Evolutionary conservation across 495 filamentous ascomycete genomes (phyloP).

Genomic region (Parathielavia appendiculata): DNA sequence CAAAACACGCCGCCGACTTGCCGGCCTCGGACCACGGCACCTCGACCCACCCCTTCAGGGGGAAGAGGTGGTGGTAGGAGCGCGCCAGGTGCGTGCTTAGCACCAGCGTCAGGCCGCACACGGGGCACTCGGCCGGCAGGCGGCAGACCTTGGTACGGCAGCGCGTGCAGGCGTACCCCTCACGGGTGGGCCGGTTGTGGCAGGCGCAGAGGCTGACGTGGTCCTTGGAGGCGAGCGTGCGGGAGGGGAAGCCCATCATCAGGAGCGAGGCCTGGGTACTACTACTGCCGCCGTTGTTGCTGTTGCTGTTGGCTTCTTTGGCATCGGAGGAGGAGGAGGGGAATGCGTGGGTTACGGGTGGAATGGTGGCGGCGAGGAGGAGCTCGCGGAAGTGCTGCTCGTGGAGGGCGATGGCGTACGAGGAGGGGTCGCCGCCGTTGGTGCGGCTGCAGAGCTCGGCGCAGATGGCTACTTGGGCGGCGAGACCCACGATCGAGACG

Average conservation of each 20-base stretch:
- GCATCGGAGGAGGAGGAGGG: background rate
- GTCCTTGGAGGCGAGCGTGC: constrained; percentile 67
- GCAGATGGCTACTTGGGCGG: constrained; percentile 89
- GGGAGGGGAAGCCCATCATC: constrained; percentile 98
- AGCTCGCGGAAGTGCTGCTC: constrained; percentile 86
- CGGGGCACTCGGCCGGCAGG: constrained; percentile 85
- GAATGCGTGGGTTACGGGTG: constrained; percentile 74
- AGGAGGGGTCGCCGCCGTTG: constrained; percentile 68
- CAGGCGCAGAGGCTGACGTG: constrained; percentile 77
- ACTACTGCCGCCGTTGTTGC: background rate
- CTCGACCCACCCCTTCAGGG: constrained; percentile 82
- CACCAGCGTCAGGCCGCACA: constrained; percentile 87
- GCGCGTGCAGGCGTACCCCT: constrained; percentile 88
- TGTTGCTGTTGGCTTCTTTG: background rate
- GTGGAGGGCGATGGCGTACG: constrained; percentile 79
- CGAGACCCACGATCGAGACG: constrained; percentile 80
- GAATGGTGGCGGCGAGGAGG: constrained; percentile 82
- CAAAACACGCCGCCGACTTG: constrained; percentile 46
- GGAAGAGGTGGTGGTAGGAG: constrained; percentile 95
- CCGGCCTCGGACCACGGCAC: constrained; percentile 74
- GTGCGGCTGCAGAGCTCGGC: constrained; percentile 80
- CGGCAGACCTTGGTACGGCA: constrained; percentile 87
- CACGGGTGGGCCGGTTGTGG: constrained; percentile 74
- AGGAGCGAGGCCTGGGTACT: constrained; percentile 68
- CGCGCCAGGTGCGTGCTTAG: constrained; percentile 92